These are phyloP conservation scores for Colletotrichum australisinense DNA, from an alignment of 2,329 filamentous ascomycete genomes.

Conservation along the genomic window DNA sequence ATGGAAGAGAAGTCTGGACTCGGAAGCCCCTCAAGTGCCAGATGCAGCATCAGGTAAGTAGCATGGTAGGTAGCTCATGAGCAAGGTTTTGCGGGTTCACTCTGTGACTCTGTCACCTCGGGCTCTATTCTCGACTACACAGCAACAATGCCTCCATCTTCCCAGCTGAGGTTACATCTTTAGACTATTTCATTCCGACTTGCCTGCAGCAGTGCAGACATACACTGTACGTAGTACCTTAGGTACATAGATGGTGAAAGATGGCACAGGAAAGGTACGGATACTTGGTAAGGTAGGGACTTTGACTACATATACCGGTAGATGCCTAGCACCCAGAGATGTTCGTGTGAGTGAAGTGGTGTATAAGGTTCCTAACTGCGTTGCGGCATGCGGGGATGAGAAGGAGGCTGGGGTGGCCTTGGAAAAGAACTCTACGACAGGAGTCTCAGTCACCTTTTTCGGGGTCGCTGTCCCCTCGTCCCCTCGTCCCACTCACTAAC, in stretches of 20 bases:
- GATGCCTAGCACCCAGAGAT: background rate
- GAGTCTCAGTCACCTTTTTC: background rate
- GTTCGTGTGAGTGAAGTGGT: background rate
- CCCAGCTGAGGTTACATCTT: background rate
- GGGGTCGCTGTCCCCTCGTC: background rate
- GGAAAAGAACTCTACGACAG: background rate
- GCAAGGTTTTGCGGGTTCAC: background rate
- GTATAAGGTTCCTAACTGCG: background rate
- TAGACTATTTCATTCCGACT: background rate
- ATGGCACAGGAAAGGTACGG: too few relatives aligned
- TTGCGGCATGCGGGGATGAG: background rate
- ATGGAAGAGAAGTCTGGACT: background rate
- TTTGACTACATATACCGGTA: background rate
- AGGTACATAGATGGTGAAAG: background rate
- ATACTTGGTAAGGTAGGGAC: background rate
- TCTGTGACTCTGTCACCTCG: background rate
- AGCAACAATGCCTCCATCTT: background rate
- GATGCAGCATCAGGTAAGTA: background rate
- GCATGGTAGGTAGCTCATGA: background rate
- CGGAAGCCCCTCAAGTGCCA: background rate
- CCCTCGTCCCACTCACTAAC: background rate
- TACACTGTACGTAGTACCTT: background rate
- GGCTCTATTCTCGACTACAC: background rate
- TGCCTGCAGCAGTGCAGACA: background rate
- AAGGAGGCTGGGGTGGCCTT: background rate